phyloP scores from a whole-genome alignment of 495 filamentous ascomycete species.

The Tuber brumale region DNA sequence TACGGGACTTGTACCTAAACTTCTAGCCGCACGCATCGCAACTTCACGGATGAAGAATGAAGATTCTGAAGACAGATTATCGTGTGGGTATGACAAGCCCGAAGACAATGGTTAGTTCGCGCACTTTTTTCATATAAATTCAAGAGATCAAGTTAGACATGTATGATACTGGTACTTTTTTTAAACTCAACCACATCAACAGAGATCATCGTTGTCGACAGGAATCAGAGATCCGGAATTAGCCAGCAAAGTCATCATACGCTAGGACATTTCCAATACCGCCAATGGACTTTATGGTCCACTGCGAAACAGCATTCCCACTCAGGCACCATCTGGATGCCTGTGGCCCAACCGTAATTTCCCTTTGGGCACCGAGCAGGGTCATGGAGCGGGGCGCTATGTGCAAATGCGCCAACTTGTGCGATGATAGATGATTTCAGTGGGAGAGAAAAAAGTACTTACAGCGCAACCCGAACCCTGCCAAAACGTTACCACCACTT shows the following conservation, averaged over 20 bases:
- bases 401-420: conserved; percentile 31
- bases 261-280: neutral
- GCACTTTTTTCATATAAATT: neutral
- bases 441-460: conserved; percentile 24
- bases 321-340: conserved; percentile 18
- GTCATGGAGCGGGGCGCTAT: conserved; percentile 21
- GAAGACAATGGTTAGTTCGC: neutral
- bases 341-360: conserved; percentile 34
- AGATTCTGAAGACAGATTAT: neutral
- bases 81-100: neutral
- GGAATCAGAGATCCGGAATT: neutral
- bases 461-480: conserved; percentile 24
- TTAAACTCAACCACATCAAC: neutral
- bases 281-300: neutral
- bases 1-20: neutral
- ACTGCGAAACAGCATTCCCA: conserved; percentile 25
- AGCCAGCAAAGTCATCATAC: neutral
- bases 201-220: neutral
- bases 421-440: neutral
- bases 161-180: neutral
- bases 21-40: neutral
- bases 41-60: neutral
- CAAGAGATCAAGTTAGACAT: neutral
- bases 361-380: conserved; percentile 27
- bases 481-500: conserved; percentile 1